Conservation (phyloP, 192 early-diverging fungal genomes). For the Chytriomyces sp. region DNA sequence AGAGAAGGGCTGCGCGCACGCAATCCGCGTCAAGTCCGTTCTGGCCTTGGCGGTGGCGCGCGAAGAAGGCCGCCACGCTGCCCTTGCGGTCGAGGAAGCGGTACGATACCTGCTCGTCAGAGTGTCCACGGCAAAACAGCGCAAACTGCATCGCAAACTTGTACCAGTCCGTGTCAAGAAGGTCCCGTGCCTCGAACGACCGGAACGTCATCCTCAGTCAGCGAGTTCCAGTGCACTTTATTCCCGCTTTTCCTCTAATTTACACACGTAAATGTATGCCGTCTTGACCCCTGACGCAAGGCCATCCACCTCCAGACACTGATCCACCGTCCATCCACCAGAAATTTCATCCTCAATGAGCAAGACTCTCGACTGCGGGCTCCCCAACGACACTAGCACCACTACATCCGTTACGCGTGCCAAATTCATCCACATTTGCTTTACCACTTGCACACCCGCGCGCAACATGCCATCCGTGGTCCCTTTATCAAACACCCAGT, state of each 20-base stretch:
- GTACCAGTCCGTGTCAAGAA: constrained; percentile 26
- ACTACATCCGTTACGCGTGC: constrained; percentile 2
- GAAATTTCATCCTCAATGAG: constrained; percentile 27
- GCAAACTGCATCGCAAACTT: constrained; percentile 26
- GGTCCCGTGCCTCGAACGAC: not conserved
- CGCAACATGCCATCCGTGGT: constrained; percentile 31
- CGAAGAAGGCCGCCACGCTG: not conserved
- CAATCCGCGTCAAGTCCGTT: not conserved
- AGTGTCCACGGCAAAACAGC: not conserved
- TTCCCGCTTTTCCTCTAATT: too few relatives aligned
- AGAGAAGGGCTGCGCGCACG: not conserved
- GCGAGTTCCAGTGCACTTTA: too few relatives aligned
- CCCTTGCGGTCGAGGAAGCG: not conserved
- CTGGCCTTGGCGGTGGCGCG: not conserved
- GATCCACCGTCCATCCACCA: constrained; percentile 21
- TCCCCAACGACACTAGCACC: constrained; percentile 27
- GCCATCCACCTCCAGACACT: constrained; percentile 22
- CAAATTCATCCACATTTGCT: constrained; percentile 9
- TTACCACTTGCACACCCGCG: constrained; percentile 14
- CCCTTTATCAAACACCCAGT: constrained; percentile 34
- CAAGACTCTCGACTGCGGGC: constrained; percentile 14
- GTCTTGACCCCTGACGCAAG: not conserved
- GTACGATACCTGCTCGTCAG: not conserved
- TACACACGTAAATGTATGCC: constrained; percentile 5
- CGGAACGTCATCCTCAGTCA: not conserved